These are phyloP conservation scores for Ashbya aceris DNA, from an alignment of 1,139 yeast species.

Conservation along the genomic window DNA sequence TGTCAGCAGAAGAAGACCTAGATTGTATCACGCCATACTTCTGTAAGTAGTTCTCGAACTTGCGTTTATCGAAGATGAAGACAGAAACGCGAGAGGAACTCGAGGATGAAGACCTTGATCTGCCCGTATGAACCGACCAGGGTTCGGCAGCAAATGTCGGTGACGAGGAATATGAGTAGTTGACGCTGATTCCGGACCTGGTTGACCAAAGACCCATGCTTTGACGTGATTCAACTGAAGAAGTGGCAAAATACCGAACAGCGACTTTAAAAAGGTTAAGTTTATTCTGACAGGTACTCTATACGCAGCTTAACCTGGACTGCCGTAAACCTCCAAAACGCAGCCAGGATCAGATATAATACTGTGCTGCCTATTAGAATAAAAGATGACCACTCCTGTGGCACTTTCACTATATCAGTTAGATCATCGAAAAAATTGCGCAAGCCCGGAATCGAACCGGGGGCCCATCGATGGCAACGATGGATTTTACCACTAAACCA, in stretches of 20 bases:
- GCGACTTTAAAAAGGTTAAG: too few species aligned
- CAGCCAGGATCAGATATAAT: too few species aligned
- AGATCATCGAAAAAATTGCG: slow-evolving; percentile 5
- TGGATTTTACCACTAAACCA: slow-evolving; percentile 15
- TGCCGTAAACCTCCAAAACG: too few species aligned
- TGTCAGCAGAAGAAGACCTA: slow-evolving; percentile 28
- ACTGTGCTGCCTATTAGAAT: too few species aligned
- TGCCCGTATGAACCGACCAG: slow-evolving; percentile 82
- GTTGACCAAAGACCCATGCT: slow-evolving; percentile 28
- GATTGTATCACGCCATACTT: slow-evolving; percentile 43
- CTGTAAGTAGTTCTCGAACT: slow-evolving; percentile 49
- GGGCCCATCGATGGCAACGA: slow-evolving; percentile 14
- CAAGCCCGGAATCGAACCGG: slow-evolving; percentile 16
- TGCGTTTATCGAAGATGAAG: slow-evolving; percentile 78
- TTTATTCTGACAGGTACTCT: too few species aligned
- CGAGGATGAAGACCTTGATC: slow-evolving; percentile 41
- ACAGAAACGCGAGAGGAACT: slow-evolving; percentile 53
- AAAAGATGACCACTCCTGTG: too few species aligned
- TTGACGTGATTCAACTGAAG: too few species aligned
- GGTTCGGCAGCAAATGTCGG: slow-evolving; percentile 72
- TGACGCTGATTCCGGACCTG: slow-evolving; percentile 62
- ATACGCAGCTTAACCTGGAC: too few species aligned
- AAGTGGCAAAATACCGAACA: too few species aligned
- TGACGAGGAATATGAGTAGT: slow-evolving; percentile 63
- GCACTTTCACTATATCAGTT: too few species aligned